A percentile compares a stretch with the other conserved stretches of the same genome.
Conservation (phyloP, 2,329 filamentous ascomycete genomes). For the Aspergillus novoparasiticus region DNA sequence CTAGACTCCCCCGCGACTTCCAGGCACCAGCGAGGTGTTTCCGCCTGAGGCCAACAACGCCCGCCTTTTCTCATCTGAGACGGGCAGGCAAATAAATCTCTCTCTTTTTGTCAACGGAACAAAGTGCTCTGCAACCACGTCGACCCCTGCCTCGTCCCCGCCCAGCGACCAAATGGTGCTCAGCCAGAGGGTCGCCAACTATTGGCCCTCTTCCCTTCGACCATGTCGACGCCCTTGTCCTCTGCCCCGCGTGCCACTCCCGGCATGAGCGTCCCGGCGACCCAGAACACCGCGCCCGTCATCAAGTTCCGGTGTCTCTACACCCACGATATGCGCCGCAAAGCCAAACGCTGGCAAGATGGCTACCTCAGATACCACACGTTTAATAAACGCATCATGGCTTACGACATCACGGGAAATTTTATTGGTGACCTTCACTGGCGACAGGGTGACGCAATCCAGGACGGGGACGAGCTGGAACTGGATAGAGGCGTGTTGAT, state of each 20-base stretch:
- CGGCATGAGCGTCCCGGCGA: constrained; percentile 44
- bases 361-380: constrained; percentile 83
- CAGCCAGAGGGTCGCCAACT: constrained; percentile 11
- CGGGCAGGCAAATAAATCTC: not conserved
- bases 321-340: constrained; percentile 80
- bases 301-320: constrained; percentile 84
- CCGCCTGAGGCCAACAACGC: not conserved
- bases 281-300: constrained; percentile 71
- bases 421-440: constrained; percentile 85
- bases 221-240: constrained; percentile 9
- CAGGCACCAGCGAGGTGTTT: not conserved
- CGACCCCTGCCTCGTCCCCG: not conserved
- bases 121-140: not conserved
- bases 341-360: constrained; percentile 94
- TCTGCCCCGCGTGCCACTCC: not conserved
- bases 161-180: constrained; percentile 15
- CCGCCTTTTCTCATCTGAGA: not conserved
- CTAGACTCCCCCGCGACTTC: not conserved
- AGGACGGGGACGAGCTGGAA: constrained; percentile 79
- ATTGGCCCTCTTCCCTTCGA: constrained; percentile 12
- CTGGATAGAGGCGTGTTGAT: constrained; percentile 78
- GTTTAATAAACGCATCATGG: constrained; percentile 90
- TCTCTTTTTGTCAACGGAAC: not conserved
- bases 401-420: constrained; percentile 79
- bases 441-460: constrained; percentile 67